Evolutionary conservation across 768 basidiomycete species (phyloP).

Genomic region (Boletus subcaerulescens): DNA sequence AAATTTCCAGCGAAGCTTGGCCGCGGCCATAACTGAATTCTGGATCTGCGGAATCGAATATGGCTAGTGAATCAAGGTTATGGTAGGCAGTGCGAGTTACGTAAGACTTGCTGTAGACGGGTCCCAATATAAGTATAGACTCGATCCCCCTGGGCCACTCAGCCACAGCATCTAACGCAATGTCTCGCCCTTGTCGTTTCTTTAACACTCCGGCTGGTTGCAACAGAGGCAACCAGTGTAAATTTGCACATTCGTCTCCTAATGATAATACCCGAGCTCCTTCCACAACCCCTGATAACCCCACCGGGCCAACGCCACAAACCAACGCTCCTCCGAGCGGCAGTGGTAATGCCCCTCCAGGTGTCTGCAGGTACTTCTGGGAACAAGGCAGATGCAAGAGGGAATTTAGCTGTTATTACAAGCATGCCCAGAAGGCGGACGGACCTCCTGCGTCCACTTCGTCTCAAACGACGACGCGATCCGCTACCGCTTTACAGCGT

Average conservation of each 20-base stretch:
- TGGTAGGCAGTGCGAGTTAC: not conserved
- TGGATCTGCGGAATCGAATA: no score
- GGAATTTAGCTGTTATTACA: conserved; percentile 45
- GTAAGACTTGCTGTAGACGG: not conserved
- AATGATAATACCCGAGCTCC: conserved; percentile 6
- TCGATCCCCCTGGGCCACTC: not conserved
- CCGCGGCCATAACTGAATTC: no score
- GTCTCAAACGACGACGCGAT: conserved; percentile 4
- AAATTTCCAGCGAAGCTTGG: no score
- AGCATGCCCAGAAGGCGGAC: conserved; percentile 31
- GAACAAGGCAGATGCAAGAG: conserved; percentile 42
- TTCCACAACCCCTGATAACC: conserved; percentile 2
- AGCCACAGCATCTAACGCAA: not conserved
- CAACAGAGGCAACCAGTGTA: conserved; percentile 40
- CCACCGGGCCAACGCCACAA: conserved; percentile 2
- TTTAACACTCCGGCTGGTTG: conserved; percentile 46
- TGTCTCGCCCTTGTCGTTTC: conserved; percentile 38
- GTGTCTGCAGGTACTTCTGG: conserved; percentile 50
- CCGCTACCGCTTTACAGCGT: conserved; percentile 17
- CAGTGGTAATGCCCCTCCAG: conserved; percentile 22
- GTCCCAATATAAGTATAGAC: no score
- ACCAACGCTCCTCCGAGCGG: not conserved
- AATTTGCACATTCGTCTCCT: conserved; percentile 28
- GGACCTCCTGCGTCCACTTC: conserved; percentile 6
- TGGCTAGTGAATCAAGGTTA: no score